Conservation (phyloP, 1,139 yeast species). For the Debaryomyces subglobosus region DNA sequence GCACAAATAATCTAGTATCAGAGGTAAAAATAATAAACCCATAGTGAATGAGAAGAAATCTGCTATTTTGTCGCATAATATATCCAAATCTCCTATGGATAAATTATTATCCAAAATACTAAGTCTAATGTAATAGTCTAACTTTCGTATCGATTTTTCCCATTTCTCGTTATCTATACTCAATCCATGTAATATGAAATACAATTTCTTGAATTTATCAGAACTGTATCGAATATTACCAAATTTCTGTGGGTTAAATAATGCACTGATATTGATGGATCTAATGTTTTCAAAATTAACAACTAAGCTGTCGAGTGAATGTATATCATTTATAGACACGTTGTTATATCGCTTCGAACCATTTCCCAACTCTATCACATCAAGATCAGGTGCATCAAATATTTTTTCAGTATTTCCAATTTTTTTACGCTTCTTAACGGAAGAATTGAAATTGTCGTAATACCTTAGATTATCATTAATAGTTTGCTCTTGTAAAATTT, state of each 20-base stretch:
- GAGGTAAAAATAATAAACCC: constrained; percentile 14
- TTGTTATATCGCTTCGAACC: not conserved
- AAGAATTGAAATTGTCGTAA: constrained; percentile 18
- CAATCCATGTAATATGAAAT: constrained; percentile 11
- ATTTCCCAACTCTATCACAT: constrained; percentile 13
- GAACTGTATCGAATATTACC: constrained; percentile 5
- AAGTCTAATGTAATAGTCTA: constrained; percentile 23
- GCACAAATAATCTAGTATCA: constrained; percentile 21
- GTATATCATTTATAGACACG: constrained; percentile 21
- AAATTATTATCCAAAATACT: constrained; percentile 22
- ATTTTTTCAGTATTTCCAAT: not conserved
- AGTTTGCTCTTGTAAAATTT: not conserved
- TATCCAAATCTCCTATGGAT: constrained; percentile 15
- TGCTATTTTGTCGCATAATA: constrained; percentile 14
- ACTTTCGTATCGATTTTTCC: constrained; percentile 10
- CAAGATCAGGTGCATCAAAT: constrained; percentile 15
- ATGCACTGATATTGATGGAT: constrained; percentile 17
- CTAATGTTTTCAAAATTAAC: constrained; percentile 19
- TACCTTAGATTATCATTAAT: constrained; percentile 14
- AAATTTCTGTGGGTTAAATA: constrained; percentile 12
- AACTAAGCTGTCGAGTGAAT: constrained; percentile 22
- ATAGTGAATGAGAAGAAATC: constrained; percentile 14
- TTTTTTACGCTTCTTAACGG: constrained; percentile 13
- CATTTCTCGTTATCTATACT: constrained; percentile 1
- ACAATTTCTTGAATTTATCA: constrained; percentile 11